phyloP scores from a whole-genome alignment of 2,329 filamentous ascomycete genomes.

The Colletotrichum sp. region DNA sequence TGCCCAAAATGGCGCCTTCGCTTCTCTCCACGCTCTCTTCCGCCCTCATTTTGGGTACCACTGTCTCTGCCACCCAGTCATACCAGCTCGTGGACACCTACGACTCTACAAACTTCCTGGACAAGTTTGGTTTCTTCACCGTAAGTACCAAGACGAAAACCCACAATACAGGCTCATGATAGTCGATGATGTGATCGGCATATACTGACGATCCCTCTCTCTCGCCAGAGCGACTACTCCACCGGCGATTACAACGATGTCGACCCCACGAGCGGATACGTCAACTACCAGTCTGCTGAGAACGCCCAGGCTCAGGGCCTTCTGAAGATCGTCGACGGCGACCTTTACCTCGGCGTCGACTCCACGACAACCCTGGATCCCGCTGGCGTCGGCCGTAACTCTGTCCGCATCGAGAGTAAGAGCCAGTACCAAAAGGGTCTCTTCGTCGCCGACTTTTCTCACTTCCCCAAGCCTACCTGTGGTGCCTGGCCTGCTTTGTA shows the following conservation, averaged over 20 bases:
- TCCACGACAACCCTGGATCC: constrained; percentile 26
- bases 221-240: constrained; percentile 19
- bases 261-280: constrained; percentile 71
- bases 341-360: constrained; percentile 47
- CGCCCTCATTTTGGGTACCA: constrained; percentile 10
- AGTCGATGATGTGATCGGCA: background rate
- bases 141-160: constrained; percentile 24
- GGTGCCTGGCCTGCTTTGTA: constrained; percentile 76
- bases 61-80: background rate
- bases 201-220: background rate
- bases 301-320: constrained; percentile 40
- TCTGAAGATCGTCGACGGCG: constrained; percentile 31
- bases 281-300: constrained; percentile 51
- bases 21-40: constrained; percentile 20
- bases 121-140: constrained; percentile 49
- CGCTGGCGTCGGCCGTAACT: constrained; percentile 46
- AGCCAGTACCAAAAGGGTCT: constrained; percentile 68
- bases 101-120: constrained; percentile 46
- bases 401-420: constrained; percentile 70
- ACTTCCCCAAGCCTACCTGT: constrained; percentile 70
- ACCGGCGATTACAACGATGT: constrained; percentile 24
- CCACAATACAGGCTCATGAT: background rate
- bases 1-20: constrained; percentile 20
- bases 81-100: constrained; percentile 22
- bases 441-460: constrained; percentile 71